A percentile compares a stretch with the other conserved stretches of the same genome.
Evolutionary conservation across 352 stramenopile species (phyloP).

Genomic region (Globisporangium orthogonon): DNA sequence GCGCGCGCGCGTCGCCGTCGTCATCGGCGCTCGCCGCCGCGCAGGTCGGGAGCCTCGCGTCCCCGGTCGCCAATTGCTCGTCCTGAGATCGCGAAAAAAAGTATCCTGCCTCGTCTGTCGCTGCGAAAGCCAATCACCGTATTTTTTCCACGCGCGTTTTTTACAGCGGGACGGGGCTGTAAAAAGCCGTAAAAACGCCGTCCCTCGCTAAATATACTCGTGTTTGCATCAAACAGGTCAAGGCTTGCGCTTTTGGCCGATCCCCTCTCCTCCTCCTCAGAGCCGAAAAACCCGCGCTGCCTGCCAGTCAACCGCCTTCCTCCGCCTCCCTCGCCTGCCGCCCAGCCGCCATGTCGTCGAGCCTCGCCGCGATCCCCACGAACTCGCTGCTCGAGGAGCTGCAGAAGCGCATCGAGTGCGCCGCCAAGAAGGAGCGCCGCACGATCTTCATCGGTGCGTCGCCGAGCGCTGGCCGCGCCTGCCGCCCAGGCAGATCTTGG

Average conservation of each 20-base stretch:
- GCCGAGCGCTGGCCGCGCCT: too few relatives aligned
- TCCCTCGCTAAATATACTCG: too few relatives aligned
- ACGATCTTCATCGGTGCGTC: conserved; percentile 92
- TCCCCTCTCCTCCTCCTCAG: background rate
- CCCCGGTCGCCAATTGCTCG: too few relatives aligned
- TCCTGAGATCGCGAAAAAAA: too few relatives aligned
- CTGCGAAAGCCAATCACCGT: too few relatives aligned
- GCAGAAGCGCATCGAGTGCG: conserved; percentile 89
- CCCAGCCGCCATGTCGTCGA: conserved; percentile 33
- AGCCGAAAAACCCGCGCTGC: background rate
- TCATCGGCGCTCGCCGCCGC: too few relatives aligned
- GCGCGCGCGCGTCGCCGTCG: too few relatives aligned
- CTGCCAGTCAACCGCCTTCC: conserved; percentile 1
- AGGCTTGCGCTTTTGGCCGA: background rate
- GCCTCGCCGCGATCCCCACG: conserved; percentile 73
- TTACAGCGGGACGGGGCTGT: background rate
- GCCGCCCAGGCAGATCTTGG: too few relatives aligned
- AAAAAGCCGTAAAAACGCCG: background rate
- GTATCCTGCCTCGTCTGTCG: too few relatives aligned
- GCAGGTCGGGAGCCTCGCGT: too few relatives aligned
- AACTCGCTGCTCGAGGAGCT: conserved; percentile 87
- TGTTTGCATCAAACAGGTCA: too few relatives aligned
- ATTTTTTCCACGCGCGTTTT: too few relatives aligned
- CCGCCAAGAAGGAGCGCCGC: conserved; percentile 90
- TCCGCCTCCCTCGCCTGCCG: background rate